A percentile compares a stretch with the other conserved stretches of the same genome.
Conservation (phyloP, 192 early-diverging fungal genomes). For the Umbelopsis sp. region DNA sequence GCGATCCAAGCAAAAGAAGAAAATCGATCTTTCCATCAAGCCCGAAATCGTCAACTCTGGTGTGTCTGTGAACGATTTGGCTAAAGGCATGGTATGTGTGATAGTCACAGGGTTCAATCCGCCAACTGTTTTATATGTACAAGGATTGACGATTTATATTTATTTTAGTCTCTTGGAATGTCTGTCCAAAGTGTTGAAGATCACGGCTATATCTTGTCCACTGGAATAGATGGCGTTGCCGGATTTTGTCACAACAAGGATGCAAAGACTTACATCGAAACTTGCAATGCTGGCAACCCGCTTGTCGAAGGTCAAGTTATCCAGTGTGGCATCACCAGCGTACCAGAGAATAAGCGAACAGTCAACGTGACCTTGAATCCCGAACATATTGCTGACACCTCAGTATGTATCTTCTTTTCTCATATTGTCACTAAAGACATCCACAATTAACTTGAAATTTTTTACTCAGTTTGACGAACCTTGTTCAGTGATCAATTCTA, state of each 20-base stretch:
- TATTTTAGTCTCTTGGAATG: conserved; percentile 57
- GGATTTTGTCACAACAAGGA: conserved; percentile 78
- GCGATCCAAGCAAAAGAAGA: conserved; percentile 49
- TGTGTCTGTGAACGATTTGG: conserved; percentile 64
- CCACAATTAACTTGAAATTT: background rate
- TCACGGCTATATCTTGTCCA: conserved; percentile 85
- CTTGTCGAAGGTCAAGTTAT: conserved; percentile 79
- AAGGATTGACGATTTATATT: conserved; percentile 5
- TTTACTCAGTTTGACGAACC: conserved; percentile 26
- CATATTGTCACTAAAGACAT: too few relatives aligned
- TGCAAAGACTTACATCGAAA: conserved; percentile 62
- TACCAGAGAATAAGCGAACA: conserved; percentile 64
- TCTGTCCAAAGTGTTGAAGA: conserved; percentile 86
- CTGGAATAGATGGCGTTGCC: conserved; percentile 67
- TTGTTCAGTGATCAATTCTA: conserved; percentile 69
- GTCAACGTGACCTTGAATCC: conserved; percentile 71
- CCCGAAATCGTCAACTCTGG: conserved; percentile 78
- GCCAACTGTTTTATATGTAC: background rate
- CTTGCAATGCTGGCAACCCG: conserved; percentile 58
- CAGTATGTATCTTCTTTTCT: conserved; percentile 22
- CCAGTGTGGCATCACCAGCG: conserved; percentile 59
- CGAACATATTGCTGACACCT: conserved; percentile 50
- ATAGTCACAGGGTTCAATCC: too few relatives aligned
- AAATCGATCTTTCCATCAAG: conserved; percentile 76
- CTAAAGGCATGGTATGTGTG: conserved; percentile 69